phyloP scores from a whole-genome alignment of 2,329 filamentous ascomycete species.

The Paracoccidioides brasiliensis region DNA sequence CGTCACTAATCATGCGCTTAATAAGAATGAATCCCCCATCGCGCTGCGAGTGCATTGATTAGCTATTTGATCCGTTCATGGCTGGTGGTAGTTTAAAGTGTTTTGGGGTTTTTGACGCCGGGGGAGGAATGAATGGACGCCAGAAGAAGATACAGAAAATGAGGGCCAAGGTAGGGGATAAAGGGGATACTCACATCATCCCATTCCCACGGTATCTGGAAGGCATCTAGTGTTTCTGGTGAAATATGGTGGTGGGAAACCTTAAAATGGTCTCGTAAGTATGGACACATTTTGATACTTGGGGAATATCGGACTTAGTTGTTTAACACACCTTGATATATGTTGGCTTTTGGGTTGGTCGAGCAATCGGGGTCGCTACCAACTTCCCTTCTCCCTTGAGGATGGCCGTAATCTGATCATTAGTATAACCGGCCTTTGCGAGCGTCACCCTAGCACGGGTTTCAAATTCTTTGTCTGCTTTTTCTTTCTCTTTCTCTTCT shows the following conservation, averaged over 20 bases:
- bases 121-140: neutral
- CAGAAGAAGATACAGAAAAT: conserved; percentile 10
- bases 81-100: neutral
- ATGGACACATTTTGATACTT: neutral
- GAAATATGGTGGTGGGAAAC: conserved; percentile 35
- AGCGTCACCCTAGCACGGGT: conserved; percentile 28
- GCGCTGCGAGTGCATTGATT: conserved; percentile 25
- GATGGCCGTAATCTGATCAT: conserved; percentile 31
- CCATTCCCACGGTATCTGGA: conserved; percentile 34
- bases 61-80: conserved; percentile 10
- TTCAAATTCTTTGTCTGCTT: conserved; percentile 39
- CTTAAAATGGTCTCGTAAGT: conserved; percentile 16
- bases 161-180: conserved; percentile 9
- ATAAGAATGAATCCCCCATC: conserved; percentile 60
- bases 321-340: conserved; percentile 30
- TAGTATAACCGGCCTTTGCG: conserved; percentile 22
- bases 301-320: neutral
- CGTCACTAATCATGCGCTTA: conserved; percentile 58
- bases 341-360: conserved; percentile 15
- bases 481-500: conserved; percentile 38
- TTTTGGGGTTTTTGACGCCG: neutral
- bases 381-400: conserved; percentile 20
- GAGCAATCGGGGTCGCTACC: conserved; percentile 10
- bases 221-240: conserved; percentile 36
- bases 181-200: conserved; percentile 28